Evolutionary conservation across 306 rosid genomes (phyloP), one percentile per base, ranked within the genome.

Genomic region (Coriaria nepalensis): DNA sequence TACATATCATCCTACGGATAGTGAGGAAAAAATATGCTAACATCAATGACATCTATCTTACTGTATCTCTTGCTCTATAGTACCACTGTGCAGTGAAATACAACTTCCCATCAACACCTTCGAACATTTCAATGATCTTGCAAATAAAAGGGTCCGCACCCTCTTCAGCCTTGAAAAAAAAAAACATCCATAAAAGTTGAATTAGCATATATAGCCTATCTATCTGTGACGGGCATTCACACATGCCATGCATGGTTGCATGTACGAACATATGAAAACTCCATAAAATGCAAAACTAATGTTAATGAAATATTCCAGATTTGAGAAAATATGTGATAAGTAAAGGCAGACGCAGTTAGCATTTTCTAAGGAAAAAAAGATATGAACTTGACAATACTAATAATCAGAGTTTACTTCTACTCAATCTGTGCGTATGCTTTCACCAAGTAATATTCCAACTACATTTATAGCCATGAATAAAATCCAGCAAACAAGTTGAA

Each of bases 71-170:
- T 0, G 88, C 73, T 53, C 96, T 63, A 34, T 83, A 88, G 33
- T 73, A 88, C 96, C 96, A 88, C 12, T 80, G 94, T 6, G 94
- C 88, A 0, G 73, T 78, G 49, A 83, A 83, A 58, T 67, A 61
- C 6, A 62, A 43, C 1, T 13, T 0, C 5, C 93, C 86, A 41
- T 83, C 83, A 32, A 69, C 43, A 4, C 68, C 67, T 55, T 78
- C 83, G 51, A 88, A 88, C 75, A 88, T 61, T 62, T 87, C 96
- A 5, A 78, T 50, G 14, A 88, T 80, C 47, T 70, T 76, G 33
- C 94, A 72, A 38, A 88, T 76, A 35, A 65, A 88, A 34, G 29
- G 47, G 0, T 47, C 52, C 0, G 56, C 58, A 2, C 55, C 79
- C 10, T 74, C 78, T 8, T 56, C 93, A 0, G 78, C 93, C 96